Base-by-base conservation (phyloP, 768 basidiomycete genomes). In the Lactarius deliciosus region DNA sequence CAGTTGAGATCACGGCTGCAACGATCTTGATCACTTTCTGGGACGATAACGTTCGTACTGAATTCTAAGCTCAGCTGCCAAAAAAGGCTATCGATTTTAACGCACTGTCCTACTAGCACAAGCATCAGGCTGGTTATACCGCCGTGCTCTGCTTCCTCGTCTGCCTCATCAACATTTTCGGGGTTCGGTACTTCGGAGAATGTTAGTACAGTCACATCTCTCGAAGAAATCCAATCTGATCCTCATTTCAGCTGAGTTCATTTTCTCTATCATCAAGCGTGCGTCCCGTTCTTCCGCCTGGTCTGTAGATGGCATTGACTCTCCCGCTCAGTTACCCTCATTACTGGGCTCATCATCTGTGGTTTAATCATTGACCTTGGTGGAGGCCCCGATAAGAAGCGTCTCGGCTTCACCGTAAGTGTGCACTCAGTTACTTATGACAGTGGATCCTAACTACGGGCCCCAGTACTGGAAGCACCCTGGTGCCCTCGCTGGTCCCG, bases 341-440 rank as follows among this genome's bases (percentile, higher is more conserved):
- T 90, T 57, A 82, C 82, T 54, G 81, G 83, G n/a, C 77, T 89
- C 40, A 80, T 90, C 60, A 61, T 88, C 47, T 76, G 79, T 63
- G 88, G 88, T 38, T 82, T 94, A 66, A 77, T 91, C 66, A 81
- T 94, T 66, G 88, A 91, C 69, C 82, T 90, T 22, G 93, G 93
- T 50, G 92, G 91, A 64, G 91, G 88, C 1, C 91, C 92, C 3
- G 70, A 82, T 63, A 81, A 83, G 69, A 82, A 87, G 25, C 83
- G 86, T 18, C 81, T 88, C 65, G 90, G 90, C 0, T 91, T 91
- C 79, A 83, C 81, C 63, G 86, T 87, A 61, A 55, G 77, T 76
- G 30, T 28, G 4, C 15, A 40, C 22, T 13, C 15, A 68, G 20
- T 71, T 70, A 77, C 77, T 5, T 38, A 10, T 18, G 18, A 25